Base-by-base conservation (phyloP, 1,139 yeast species). In the Hyphopichia fennica region DNA sequence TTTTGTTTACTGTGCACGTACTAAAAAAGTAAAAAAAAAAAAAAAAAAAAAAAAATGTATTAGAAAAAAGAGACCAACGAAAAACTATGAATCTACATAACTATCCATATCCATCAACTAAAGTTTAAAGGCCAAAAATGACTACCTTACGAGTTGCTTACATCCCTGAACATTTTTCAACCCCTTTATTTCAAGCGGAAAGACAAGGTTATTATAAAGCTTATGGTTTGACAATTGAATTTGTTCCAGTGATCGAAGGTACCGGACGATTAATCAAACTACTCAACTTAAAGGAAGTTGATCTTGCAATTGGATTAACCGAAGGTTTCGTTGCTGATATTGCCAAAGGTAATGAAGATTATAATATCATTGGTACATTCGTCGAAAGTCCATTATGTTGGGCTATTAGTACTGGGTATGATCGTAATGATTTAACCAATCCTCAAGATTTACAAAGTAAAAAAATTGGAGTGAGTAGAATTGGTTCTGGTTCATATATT, bases 151-250 rank as follows among this genome's bases (percentile, higher is more conserved):
- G 69, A 57, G 86, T 90, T 18, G 97, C 96, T 5, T 87, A 81
- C 63, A 82, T 90, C 40, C 96, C 96, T 2, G 97, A 90, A 62
- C 97, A 90, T 60, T 90, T 89, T 58, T 82, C 93, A 35, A 86
- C 96, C 0, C 97, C 97, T 2, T 68, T 90, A 49, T 81, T 82
- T 50, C 79, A 88, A 54, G 96, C 96, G 6, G 60, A 75, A 47
- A 55, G 71, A 43, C 75, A 87, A 42, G 84, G 83, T 0, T 83
- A 63, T 55, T 87, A 78, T 57, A 56, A 61, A 14, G 62, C 65
- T 6, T 59, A 63, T 22, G 75, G 79, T 2, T 45, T 81, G 13
- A 70, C 73, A 3, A 77, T 87, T 39, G 82, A 84, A 52, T 74
- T 89, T 52, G 65, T 84, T 22, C 87, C 90, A 0, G 93, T 78